Evolutionary conservation across 805 yeast genomes (phyloP), one percentile per base, ranked within the genome.

Genomic region (Candida corydali): DNA sequence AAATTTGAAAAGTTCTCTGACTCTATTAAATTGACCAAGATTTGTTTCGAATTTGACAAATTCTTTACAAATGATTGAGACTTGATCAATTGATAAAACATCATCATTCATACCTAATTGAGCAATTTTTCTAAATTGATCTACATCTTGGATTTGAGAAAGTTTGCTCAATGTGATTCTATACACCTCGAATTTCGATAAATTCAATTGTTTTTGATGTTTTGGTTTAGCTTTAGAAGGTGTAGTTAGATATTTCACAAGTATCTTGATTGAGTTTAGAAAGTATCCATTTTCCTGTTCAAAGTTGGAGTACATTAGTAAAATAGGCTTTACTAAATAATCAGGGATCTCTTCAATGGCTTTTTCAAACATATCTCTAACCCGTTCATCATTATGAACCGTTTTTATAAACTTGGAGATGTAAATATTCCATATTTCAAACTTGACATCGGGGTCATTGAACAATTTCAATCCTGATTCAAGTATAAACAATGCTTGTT

Each of bases 301-400:
- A 49, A 76, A 77, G 24, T 77, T 59, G 2, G 82, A 75, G 51
- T 82, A 86, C 25, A 75, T 47, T 1, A 78, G 38, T 44, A 65
- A 72, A 0, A 86, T 59, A 0, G 76, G 54, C 39, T 73, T 72
- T 31, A 72, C 63, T n/a, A 68, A 49, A 16, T 68, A 38, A 2
- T 51, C 53, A 0, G 85, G 82, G 1, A 24, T 42, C 27, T 29
- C 34, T 17, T 32, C 42, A 20, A 45, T 31, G 8, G 50, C 63
- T 29, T 78, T 76, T 32, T 86, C 95, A 59, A 85, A 88, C 11
- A 83, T 50, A 39, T 85, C 95, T 25, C 95, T 63, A 5, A 84
- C 58, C 22, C 64, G 41, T 28, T 61, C 64, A 1, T 36, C 26
- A 17, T 27, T 35, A 12, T 24, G 33, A 12, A 28, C 11, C 11